These are phyloP conservation scores for Aureobasidium namibiae DNA, from an alignment of 2,329 filamentous ascomycete genomes.

Conservation along the genomic window DNA sequence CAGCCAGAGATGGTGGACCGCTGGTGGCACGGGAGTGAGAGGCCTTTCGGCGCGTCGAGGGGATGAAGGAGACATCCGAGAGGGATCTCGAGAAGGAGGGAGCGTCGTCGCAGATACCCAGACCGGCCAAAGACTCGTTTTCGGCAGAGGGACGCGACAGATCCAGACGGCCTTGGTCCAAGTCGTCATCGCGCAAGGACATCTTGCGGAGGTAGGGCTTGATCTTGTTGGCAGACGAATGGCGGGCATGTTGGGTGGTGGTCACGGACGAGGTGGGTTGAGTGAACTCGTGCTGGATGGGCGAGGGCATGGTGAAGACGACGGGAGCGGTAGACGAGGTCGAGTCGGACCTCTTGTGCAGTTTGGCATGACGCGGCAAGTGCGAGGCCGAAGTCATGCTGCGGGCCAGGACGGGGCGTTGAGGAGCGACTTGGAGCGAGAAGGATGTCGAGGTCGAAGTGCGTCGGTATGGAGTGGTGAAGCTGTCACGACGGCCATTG, in stretches of 20 bases:
- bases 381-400: slow-evolving; percentile 13
- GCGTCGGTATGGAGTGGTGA: slow-evolving; percentile 5
- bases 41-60: slow-evolving; percentile 31
- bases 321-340: slow-evolving; percentile 20
- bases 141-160: slow-evolving; percentile 47
- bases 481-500: slow-evolving; percentile 12
- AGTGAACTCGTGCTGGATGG: slow-evolving; percentile 23
- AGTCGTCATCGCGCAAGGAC: slow-evolving; percentile 36
- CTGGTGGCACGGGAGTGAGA: slow-evolving; percentile 46
- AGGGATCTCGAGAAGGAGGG: slow-evolving; percentile 31
- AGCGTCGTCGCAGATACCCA: slow-evolving; percentile 45
- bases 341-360: slow-evolving; percentile 26
- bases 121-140: slow-evolving; percentile 42
- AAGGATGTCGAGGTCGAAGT: not conserved
- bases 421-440: not conserved
- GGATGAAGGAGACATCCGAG: slow-evolving; percentile 36
- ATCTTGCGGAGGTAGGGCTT: slow-evolving; percentile 50
- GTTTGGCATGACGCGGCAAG: slow-evolving; percentile 16
- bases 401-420: slow-evolving; percentile 4
- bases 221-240: slow-evolving; percentile 34
- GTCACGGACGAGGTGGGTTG: slow-evolving; percentile 8
- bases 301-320: slow-evolving; percentile 23
- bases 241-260: slow-evolving; percentile 13
- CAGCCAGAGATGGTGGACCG: slow-evolving; percentile 45
- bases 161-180: slow-evolving; percentile 39